Percentiles rank a stretch among this genome's conserved stretches.
Conservation (phyloP, 768 basidiomycete genomes). For the Pleurotus pulmonarius region DNA sequence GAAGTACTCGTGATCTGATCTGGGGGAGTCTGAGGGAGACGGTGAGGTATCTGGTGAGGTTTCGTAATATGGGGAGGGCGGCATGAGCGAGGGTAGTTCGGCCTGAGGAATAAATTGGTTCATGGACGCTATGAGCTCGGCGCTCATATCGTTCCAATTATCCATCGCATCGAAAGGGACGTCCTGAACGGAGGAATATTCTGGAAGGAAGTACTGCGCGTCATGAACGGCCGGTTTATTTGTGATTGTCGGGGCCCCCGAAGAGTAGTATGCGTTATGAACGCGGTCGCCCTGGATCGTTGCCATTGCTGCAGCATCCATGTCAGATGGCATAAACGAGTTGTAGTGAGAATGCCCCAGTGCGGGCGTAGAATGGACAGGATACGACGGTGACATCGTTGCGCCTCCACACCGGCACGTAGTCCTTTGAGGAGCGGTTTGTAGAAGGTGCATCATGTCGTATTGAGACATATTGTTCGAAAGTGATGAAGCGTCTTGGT, state of each 20-base stretch:
- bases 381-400: too few species aligned
- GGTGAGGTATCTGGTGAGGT: conserved; percentile 2
- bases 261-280: not conserved
- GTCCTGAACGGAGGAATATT: not conserved
- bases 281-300: not conserved
- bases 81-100: not conserved
- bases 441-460: conserved; percentile 6
- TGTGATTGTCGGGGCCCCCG: not conserved
- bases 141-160: conserved; percentile 5
- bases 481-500: not conserved
- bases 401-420: conserved; percentile 3
- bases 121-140: conserved; percentile 2
- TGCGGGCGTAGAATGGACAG: too few species aligned
- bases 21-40: conserved; percentile 1
- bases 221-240: not conserved
- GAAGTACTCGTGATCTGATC: conserved; percentile 4
- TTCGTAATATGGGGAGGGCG: conserved; percentile 3
- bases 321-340: too few species aligned
- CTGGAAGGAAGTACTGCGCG: not conserved
- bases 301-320: too few species aligned
- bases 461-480: not conserved
- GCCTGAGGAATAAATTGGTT: conserved; percentile 1
- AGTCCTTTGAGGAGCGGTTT: not conserved
- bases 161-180: conserved; percentile 1
- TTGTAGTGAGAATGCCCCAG: too few species aligned